Evolutionary conservation across 768 basidiomycete species (phyloP), one percentile per base, ranked within the genome.

Genomic region (Myochromella boudieri): DNA sequence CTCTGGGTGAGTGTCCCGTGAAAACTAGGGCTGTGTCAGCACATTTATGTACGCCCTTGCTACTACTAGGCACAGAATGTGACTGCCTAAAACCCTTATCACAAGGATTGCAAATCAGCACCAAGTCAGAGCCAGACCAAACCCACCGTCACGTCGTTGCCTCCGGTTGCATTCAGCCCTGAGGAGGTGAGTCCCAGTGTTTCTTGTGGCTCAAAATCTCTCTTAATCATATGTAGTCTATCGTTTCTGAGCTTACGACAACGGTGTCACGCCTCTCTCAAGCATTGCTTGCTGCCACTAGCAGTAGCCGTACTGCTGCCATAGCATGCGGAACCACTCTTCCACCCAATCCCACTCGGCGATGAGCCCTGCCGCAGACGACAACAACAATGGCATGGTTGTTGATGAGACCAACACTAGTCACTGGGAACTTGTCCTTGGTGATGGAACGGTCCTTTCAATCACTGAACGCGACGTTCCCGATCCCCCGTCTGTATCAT

Each of bases 131-230:
- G 14, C 28, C 28, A 29, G 8, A 8, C 8, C 8, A 29, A 29
- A 8, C 28, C 8, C 28, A 14, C 28, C 28, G 8, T 29, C 28
- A n/a, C n/a, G n/a, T n/a, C n/a, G n/a, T n/a, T n/a, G n/a, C n/a
- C n/a, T n/a, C n/a, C n/a, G n/a, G n/a, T n/a, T n/a, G 44, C 68
- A 70, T 0, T 72, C 70, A 7, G 71, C 28, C 14, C 8, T 29
- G 28, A 29, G 28, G 8, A 29, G 8, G 28, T 29, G 14, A 29
- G 69, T 18, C 64, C 28, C 14, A 29, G 28, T 29, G 28, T 29
- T 29, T 29, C 28, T 29, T 29, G 8, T 8, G 8, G 8, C 28
- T 29, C 28, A 29, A 29, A 29, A 29, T 29, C 14, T 8, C 28
- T 29, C 8, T 8, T 29, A 29, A 29, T 8, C 14, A 29, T 29